Evolutionary conservation across 2,329 filamentous ascomycete genomes (phyloP).

Genomic region (Lomentospora prolificans): DNA sequence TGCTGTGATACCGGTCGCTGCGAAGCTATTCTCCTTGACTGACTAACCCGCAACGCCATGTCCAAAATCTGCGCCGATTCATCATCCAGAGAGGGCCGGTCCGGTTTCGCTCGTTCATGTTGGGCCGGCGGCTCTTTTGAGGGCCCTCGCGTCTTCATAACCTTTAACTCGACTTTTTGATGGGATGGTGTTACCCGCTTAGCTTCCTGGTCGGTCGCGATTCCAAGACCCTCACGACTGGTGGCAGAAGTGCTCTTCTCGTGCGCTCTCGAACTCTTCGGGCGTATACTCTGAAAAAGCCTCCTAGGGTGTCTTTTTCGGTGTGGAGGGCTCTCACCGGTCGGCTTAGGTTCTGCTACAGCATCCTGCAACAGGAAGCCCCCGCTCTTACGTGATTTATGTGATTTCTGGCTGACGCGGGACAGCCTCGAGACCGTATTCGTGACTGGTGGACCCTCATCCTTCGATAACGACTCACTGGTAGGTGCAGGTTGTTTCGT

Average conservation of each 20-base stretch:
- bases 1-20: slow-evolving; percentile 45
- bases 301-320: slow-evolving; percentile 1
- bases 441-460: background rate
- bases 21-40: slow-evolving; percentile 59
- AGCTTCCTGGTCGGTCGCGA: background rate
- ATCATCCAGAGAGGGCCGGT: slow-evolving; percentile 41
- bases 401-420: background rate
- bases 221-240: background rate
- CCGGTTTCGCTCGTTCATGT: slow-evolving; percentile 16
- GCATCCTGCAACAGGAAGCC: slow-evolving; percentile 4
- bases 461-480: background rate
- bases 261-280: slow-evolving; percentile 1
- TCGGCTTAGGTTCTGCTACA: background rate
- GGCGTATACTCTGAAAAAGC: slow-evolving; percentile 5
- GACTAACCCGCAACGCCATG: slow-evolving; percentile 81
- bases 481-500: background rate
- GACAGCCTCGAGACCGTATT: background rate
- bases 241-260: background rate
- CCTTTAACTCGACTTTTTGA: background rate
- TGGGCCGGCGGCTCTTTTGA: background rate
- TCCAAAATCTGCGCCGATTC: slow-evolving; percentile 87
- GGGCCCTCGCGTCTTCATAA: background rate
- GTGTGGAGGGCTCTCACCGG: background rate
- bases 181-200: background rate
- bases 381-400: background rate